phyloP scores from a whole-genome alignment of 2,329 filamentous ascomycete genomes.

The Penicillium sp. region DNA sequence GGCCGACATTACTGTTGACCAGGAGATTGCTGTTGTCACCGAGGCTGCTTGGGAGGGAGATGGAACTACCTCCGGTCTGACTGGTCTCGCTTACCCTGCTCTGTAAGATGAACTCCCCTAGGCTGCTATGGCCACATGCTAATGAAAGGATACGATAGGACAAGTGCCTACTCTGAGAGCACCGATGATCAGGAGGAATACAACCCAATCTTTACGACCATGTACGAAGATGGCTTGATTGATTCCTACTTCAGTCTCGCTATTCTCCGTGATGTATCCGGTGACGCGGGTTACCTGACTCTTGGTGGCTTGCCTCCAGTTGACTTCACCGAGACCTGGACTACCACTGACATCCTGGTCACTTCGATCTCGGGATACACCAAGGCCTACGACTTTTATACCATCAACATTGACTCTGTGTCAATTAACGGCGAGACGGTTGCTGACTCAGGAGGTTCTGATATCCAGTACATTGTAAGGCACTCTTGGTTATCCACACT shows the following conservation, averaged over 20 bases:
- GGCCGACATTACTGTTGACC: conserved; percentile 16
- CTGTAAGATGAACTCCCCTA: neutral
- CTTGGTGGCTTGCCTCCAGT: conserved; percentile 21
- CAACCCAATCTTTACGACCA: conserved; percentile 11
- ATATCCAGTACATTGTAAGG: conserved; percentile 16
- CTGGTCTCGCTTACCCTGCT: conserved; percentile 6
- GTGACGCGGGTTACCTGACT: conserved; percentile 17
- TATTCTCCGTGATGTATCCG: conserved; percentile 6
- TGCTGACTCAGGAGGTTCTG: conserved; percentile 3
- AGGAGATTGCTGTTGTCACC: conserved; percentile 9
- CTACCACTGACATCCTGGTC: conserved; percentile 19
- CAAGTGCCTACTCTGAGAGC: conserved; percentile 2
- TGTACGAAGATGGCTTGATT: conserved; percentile 7
- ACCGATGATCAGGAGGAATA: conserved; percentile 1
- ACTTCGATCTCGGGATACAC: conserved; percentile 15
- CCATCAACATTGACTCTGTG: conserved; percentile 18
- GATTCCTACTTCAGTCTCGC: conserved; percentile 10
- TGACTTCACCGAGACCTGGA: conserved; percentile 6
- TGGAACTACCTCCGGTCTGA: conserved; percentile 9
- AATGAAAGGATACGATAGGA: neutral
- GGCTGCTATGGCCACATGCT: neutral
- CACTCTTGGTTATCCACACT: neutral
- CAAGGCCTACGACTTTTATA: conserved; percentile 16
- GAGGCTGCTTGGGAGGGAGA: conserved; percentile 10
- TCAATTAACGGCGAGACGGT: conserved; percentile 10